A percentile compares a stretch with the other conserved stretches of the same genome.
phyloP scores from a whole-genome alignment of 2,329 filamentous ascomycete genomes.

The Keithomyces neogunnii region DNA sequence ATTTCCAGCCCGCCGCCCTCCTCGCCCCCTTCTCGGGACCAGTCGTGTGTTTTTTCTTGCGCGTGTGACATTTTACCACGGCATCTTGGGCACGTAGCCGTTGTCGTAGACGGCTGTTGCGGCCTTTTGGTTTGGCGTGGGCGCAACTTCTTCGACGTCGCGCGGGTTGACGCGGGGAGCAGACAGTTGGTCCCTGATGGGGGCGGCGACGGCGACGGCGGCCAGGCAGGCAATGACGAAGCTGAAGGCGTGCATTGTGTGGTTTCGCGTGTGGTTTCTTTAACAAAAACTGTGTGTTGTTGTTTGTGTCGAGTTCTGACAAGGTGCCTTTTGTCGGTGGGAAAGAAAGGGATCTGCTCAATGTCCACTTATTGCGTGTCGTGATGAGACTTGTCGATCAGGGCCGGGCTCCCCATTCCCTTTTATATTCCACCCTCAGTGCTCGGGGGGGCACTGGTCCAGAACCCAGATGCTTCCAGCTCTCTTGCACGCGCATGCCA shows the following conservation, averaged over 20 bases:
- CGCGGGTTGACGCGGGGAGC: conserved; percentile 1
- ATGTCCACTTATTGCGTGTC: neutral
- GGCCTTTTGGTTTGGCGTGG: neutral
- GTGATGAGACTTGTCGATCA: neutral
- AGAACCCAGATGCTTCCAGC: neutral
- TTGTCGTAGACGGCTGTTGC: conserved; percentile 1
- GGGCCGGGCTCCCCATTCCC: conserved; percentile 1
- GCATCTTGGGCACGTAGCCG: neutral
- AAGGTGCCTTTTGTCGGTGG: neutral
- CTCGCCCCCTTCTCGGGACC: neutral
- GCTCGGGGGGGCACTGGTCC: neutral
- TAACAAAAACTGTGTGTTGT: neutral
- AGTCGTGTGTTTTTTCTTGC: too few relatives aligned
- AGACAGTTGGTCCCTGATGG: conserved; percentile 3
- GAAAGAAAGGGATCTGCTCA: neutral
- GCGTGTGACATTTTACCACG: neutral
- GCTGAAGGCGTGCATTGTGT: conserved; percentile 3
- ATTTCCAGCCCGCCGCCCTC: neutral
- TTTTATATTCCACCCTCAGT: neutral
- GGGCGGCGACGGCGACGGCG: neutral
- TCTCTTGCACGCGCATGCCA: neutral
- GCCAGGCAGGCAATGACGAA: conserved; percentile 4
- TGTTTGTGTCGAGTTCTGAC: neutral
- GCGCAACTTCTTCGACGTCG: neutral
- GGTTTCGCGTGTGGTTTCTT: neutral